A percentile compares a stretch with the other conserved stretches of the same genome.
These are phyloP conservation scores for Ogataea paraovalis DNA, from an alignment of 805 yeast genomes.

Conservation along the genomic window DNA sequence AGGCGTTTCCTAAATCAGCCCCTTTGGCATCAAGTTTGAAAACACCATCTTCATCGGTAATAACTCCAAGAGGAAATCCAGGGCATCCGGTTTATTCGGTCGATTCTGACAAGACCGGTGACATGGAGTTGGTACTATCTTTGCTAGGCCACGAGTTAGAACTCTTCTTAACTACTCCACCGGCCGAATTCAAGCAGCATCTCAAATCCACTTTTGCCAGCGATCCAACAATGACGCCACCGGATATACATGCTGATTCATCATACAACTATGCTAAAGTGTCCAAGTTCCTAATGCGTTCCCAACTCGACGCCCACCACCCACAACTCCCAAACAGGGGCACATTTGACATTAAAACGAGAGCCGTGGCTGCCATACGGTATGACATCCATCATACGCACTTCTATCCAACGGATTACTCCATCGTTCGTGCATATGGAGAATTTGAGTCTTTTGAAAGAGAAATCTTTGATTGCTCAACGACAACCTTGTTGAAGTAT, in stretches of 20 bases:
- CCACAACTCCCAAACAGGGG: slow-evolving; percentile 81
- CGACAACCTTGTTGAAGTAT: slow-evolving; percentile 78
- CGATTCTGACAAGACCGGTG: slow-evolving; percentile 65
- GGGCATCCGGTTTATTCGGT: slow-evolving; percentile 46
- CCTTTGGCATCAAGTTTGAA: slow-evolving; percentile 40
- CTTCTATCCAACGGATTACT: slow-evolving; percentile 60
- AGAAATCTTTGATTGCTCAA: slow-evolving; percentile 70
- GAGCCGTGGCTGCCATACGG: slow-evolving; percentile 86
- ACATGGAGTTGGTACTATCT: slow-evolving; percentile 63
- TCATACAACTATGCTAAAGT: slow-evolving; percentile 68
- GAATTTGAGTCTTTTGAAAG: slow-evolving; percentile 74
- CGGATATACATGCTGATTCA: slow-evolving; percentile 3
- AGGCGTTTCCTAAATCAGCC: slow-evolving; percentile 36
- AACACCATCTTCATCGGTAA: slow-evolving; percentile 53
- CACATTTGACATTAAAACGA: slow-evolving; percentile 84
- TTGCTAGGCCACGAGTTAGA: slow-evolving; percentile 79
- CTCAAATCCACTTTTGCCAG: slow-evolving; percentile 15
- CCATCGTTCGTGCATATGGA: slow-evolving; percentile 59
- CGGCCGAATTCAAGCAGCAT: slow-evolving; percentile 44
- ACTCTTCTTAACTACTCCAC: slow-evolving; percentile 60
- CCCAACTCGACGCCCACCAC: slow-evolving; percentile 86
- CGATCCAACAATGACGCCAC: slow-evolving; percentile 1
- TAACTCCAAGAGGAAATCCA: slow-evolving; percentile 37
- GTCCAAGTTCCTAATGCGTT: slow-evolving; percentile 73
- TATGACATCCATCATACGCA: slow-evolving; percentile 60